Conservation (phyloP, 306 rosid species). For the Begonia fuchsioides region DNA sequence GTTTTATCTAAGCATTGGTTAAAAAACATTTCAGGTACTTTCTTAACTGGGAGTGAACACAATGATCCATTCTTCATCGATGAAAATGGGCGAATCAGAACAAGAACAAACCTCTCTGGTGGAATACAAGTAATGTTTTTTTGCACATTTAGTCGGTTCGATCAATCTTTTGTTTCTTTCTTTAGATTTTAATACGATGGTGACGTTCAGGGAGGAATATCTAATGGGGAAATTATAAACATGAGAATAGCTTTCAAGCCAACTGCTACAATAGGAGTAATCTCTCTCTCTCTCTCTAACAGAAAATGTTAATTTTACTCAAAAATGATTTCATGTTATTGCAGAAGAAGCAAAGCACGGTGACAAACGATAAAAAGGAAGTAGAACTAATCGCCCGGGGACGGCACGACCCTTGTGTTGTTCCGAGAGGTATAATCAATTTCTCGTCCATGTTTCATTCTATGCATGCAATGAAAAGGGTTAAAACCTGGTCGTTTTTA, state of each 20-base stretch:
- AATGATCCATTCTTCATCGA: constrained; percentile 79
- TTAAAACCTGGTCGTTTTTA: too few species aligned
- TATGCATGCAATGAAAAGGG: too few species aligned
- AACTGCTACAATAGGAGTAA: constrained; percentile 83
- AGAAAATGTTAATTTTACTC: too few species aligned
- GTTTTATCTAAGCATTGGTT: constrained; percentile 6
- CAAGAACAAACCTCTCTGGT: constrained; percentile 92
- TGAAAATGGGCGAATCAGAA: constrained; percentile 50
- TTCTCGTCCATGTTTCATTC: too few species aligned
- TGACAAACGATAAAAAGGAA: constrained; percentile 71
- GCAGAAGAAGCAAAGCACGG: constrained; percentile 92
- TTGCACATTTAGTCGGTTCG: too few species aligned
- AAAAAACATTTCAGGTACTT: constrained; percentile 46
- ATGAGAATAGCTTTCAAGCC: constrained; percentile 98
- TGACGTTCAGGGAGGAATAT: constrained; percentile 71
- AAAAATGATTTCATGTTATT: constrained; percentile 5
- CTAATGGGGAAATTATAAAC: constrained; percentile 88
- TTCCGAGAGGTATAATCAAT: constrained; percentile 61
- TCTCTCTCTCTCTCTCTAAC: constrained; percentile 7
- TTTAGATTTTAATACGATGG: too few species aligned
- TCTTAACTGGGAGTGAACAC: constrained; percentile 90
- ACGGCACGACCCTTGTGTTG: constrained; percentile 98
- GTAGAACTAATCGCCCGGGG: constrained; percentile 78
- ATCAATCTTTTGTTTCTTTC: too few species aligned
- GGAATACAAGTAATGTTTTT: constrained; percentile 37